Evolutionary conservation across 2,329 filamentous ascomycete genomes (phyloP).

Genomic region (Trichophyton mentagrophytes): DNA sequence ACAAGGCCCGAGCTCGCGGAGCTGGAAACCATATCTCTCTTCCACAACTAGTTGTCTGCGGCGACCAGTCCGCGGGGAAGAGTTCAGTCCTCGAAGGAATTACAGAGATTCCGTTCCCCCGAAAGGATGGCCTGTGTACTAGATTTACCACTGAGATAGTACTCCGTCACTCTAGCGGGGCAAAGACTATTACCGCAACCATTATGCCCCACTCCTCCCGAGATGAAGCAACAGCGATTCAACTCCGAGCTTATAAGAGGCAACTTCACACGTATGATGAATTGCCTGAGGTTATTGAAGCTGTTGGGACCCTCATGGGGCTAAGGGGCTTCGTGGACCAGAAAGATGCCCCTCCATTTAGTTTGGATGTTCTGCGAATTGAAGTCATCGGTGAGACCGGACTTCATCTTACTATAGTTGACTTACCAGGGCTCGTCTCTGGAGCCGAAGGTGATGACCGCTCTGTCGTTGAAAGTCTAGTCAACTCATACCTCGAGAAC

Average conservation of each 20-base stretch:
- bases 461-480: constrained; percentile 27
- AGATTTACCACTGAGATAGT: constrained; percentile 31
- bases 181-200: constrained; percentile 15
- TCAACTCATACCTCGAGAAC: constrained; percentile 29
- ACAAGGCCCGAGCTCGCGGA: constrained; percentile 1
- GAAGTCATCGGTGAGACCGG: constrained; percentile 32
- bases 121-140: constrained; percentile 23
- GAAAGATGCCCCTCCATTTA: background rate
- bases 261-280: constrained; percentile 2
- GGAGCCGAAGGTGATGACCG: constrained; percentile 26
- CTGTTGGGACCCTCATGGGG: constrained; percentile 1
- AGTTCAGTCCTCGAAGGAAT: constrained; percentile 16
- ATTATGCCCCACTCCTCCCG: constrained; percentile 19
- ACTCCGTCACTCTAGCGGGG: constrained; percentile 19
- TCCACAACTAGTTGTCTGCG: constrained; percentile 22
- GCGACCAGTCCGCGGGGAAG: constrained; percentile 26
- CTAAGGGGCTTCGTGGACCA: constrained; percentile 3
- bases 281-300: constrained; percentile 4
- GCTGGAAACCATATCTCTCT: constrained; percentile 15
- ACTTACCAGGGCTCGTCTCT: constrained; percentile 36
- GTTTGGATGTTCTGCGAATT: constrained; percentile 28
- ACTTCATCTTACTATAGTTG: constrained; percentile 32
- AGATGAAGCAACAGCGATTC: background rate
- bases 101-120: constrained; percentile 24
- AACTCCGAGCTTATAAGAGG: background rate